Base-by-base conservation (phyloP, 805 yeast genomes). In the Kodamaea lidongshanica region DNA sequence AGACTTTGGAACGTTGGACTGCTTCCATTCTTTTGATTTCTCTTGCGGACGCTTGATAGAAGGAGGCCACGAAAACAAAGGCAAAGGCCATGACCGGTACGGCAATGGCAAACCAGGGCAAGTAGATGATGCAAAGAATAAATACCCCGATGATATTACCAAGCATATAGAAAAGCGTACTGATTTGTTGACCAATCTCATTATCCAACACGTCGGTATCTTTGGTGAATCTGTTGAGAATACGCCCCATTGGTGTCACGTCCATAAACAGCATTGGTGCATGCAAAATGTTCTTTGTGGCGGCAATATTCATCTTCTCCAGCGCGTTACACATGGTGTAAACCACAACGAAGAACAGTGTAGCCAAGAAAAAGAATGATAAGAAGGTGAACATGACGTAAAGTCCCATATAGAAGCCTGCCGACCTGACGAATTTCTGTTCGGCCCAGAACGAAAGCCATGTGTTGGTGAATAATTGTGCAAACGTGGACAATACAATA, bases 161-260 rank as follows among this genome's bases (percentile, higher is more conserved):
- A 15, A 68, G 31, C 6, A 79, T 72, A 40, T 65, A 73, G 24
- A 77, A 39, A 27, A 81, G 64, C 55, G 77, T 54, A 42, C 89
- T 67, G 21, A 79, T 40, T 44, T 79, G 82, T 48, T 81, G 86
- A 33, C 75, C 71, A 35, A 85, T 59, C 54, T 80, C 89, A 49
- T 82, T 84, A 48, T 86, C 95, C 51, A 85, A 58, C 4, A 77
- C 77, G 50, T 86, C 94, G 0, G 92, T 80, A 53, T 86, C 96
- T 44, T 84, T 84, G 3, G 95, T 84, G 52, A 85, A 86, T 42
- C 95, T 65, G 56, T 84, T 86, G 50, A 87, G 61, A 34, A 86
- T 77, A 41, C 95, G 67, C 2, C 96, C 95, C 66, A 83, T 69
- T n/a, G 96, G 96, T 0, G 94, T 82, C 8, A 85, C 75, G 48